These are phyloP conservation scores for Eremothecium gossypii DNA, from an alignment of 1,139 yeast species.

Conservation along the genomic window DNA sequence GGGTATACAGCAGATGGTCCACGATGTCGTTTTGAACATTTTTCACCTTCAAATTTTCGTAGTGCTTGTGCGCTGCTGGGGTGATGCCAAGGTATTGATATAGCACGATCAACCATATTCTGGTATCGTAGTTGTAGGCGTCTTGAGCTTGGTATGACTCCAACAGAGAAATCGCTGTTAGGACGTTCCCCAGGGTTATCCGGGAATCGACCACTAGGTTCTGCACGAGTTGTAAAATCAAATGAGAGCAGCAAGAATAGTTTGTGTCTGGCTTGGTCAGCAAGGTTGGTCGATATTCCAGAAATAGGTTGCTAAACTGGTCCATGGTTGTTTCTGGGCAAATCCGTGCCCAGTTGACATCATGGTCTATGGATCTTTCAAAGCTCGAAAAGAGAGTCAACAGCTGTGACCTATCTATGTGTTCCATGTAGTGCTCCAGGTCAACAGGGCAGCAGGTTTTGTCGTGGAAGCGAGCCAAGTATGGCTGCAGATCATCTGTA, in stretches of 20 bases:
- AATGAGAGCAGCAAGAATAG: slow-evolving; percentile 23
- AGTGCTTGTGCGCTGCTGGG: slow-evolving; percentile 37
- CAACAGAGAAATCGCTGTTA: slow-evolving; percentile 18
- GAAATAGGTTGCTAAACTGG: slow-evolving; percentile 11
- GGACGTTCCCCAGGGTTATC: slow-evolving; percentile 13
- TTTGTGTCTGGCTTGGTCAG: slow-evolving; percentile 21
- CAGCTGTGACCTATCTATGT: slow-evolving; percentile 9
- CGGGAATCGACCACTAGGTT: slow-evolving; percentile 8
- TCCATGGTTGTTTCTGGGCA: slow-evolving; percentile 6
- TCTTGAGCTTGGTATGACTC: slow-evolving; percentile 26
- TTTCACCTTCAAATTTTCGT: slow-evolving; percentile 56
- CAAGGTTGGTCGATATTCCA: slow-evolving; percentile 15
- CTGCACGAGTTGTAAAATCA: slow-evolving; percentile 19
- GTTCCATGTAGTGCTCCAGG: slow-evolving; percentile 12
- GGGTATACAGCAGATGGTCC: slow-evolving; percentile 45
- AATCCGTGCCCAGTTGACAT: slow-evolving; percentile 17
- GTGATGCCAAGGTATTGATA: slow-evolving; percentile 53
- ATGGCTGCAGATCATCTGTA: slow-evolving; percentile 15
- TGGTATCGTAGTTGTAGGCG: slow-evolving; percentile 24
- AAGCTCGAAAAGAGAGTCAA: slow-evolving; percentile 7
- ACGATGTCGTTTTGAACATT: slow-evolving; percentile 75
- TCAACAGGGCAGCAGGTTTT: slow-evolving; percentile 28
- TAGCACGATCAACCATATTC: slow-evolving; percentile 54
- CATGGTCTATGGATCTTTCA: slow-evolving; percentile 17
- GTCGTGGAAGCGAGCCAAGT: slow-evolving; percentile 22